These are phyloP conservation scores for Penicillium frequentans DNA, from an alignment of 2,329 filamentous ascomycete species.

Conservation along the genomic window DNA sequence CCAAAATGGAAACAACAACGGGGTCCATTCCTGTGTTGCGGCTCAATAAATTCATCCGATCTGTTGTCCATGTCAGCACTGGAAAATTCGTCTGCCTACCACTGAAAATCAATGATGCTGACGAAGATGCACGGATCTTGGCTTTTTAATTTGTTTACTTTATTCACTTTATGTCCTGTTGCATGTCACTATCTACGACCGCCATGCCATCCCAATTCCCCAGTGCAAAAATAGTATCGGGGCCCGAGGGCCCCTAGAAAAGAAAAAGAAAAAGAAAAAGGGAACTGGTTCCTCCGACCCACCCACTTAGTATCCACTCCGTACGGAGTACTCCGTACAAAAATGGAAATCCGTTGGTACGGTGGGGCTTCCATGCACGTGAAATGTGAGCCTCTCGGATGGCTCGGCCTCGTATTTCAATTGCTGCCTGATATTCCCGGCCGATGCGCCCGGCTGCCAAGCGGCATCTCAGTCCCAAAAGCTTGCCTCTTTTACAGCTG, in stretches of 20 bases:
- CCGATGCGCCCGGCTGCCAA: neutral
- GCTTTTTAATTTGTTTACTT: neutral
- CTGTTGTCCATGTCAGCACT: neutral
- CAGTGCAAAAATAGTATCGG: neutral
- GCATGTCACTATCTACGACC: neutral
- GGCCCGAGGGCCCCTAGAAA: neutral
- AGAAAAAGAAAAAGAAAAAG: neutral
- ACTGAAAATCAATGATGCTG: neutral
- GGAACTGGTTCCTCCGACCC: constrained; percentile 2
- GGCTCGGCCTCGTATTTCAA: constrained; percentile 2
- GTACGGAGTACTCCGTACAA: neutral
- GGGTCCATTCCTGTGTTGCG: constrained; percentile 1
- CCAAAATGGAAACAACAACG: constrained; percentile 7
- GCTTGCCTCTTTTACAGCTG: neutral
- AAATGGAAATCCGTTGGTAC: neutral
- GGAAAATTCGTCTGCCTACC: constrained; percentile 1
- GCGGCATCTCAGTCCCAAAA: neutral
- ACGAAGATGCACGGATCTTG: neutral
- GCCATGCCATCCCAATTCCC: neutral
- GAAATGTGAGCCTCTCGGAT: constrained; percentile 16
- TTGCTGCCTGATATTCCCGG: neutral
- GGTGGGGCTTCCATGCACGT: constrained; percentile 6
- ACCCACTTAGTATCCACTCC: neutral
- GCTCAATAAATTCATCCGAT: constrained; percentile 1
- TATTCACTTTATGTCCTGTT: neutral